Percentiles rank a stretch among this genome's conserved stretches.
phyloP scores from a whole-genome alignment of 2,329 filamentous ascomycete species.

The Domatiomyces globalis region DNA sequence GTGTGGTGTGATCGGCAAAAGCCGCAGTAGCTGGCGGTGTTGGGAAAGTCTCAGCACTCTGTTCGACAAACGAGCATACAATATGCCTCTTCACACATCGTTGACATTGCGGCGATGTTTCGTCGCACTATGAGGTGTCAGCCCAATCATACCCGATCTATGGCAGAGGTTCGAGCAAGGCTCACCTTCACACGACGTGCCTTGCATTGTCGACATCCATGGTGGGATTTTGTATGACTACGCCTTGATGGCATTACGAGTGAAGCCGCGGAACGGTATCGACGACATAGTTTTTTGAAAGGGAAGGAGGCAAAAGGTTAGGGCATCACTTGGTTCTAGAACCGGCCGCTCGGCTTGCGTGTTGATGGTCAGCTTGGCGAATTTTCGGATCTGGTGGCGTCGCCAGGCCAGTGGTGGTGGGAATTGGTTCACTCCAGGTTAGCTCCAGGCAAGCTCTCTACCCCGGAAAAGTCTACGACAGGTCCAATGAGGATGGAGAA shows the following conservation, averaged over 20 bases:
- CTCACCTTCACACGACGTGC: constrained; percentile 18
- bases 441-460: not conserved
- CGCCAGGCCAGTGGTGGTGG: not conserved
- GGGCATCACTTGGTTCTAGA: not conserved
- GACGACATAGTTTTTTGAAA: not conserved
- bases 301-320: not conserved
- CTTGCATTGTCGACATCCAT: constrained; percentile 18
- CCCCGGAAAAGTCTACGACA: too few species aligned
- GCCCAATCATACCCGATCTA: not conserved
- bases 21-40: constrained; percentile 6
- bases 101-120: constrained; percentile 16
- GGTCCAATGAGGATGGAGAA: too few species aligned
- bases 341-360: not conserved
- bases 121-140: constrained; percentile 12
- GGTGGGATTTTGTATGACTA: constrained; percentile 18
- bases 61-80: constrained; percentile 15
- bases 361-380: not conserved
- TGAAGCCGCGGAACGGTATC: not conserved
- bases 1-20: constrained; percentile 7
- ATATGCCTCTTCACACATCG: constrained; percentile 18
- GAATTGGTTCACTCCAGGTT: not conserved
- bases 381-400: not conserved
- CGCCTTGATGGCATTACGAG: constrained; percentile 15
- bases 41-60: constrained; percentile 9
- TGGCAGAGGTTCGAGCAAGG: not conserved